Evolutionary conservation across 2,329 filamentous ascomycete genomes (phyloP).

Genomic region (Penicillium sp.): DNA sequence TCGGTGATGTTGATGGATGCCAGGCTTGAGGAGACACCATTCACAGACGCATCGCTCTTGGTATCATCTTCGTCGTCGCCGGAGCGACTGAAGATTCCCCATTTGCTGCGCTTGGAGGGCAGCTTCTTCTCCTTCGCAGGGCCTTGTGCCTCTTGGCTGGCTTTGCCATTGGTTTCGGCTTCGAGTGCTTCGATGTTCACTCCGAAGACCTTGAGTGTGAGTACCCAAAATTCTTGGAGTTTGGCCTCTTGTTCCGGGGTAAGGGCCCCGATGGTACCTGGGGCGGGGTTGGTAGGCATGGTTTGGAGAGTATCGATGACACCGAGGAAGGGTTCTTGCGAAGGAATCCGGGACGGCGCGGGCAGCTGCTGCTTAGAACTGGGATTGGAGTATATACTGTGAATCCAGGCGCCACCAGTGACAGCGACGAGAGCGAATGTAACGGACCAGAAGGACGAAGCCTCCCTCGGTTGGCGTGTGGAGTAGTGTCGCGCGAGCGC

Average conservation of each 20-base stretch:
- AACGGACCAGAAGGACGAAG: constrained; percentile 40
- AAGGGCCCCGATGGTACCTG: constrained; percentile 77
- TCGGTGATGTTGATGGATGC: constrained; percentile 44
- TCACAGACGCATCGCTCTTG: constrained; percentile 34
- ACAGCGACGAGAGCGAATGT: constrained; percentile 33
- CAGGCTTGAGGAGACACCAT: constrained; percentile 39
- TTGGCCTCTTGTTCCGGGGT: constrained; percentile 87
- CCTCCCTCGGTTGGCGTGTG: constrained; percentile 32
- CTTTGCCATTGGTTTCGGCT: constrained; percentile 10
- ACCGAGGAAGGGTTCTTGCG: constrained; percentile 29
- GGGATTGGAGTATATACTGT: constrained; percentile 29
- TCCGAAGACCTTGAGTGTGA: constrained; percentile 73
- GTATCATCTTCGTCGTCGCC: constrained; percentile 43
- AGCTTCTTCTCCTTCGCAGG: constrained; percentile 54
- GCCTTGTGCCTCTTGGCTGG: constrained; percentile 17
- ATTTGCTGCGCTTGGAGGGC: constrained; percentile 69
- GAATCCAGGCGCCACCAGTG: constrained; percentile 36
- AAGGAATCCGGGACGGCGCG: constrained; percentile 10
- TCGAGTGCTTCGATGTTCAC: constrained; percentile 43
- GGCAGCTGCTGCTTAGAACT: constrained; percentile 8
- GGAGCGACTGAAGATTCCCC: constrained; percentile 65
- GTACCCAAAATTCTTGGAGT: constrained; percentile 80
- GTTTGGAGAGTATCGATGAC: constrained; percentile 38
- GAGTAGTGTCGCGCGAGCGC: constrained; percentile 26
- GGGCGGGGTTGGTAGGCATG: constrained; percentile 33